Percentiles rank a stretch among this genome's conserved stretches.
Evolutionary conservation across 306 rosid species (phyloP).

Genomic region (Dryas alaskensis): DNA sequence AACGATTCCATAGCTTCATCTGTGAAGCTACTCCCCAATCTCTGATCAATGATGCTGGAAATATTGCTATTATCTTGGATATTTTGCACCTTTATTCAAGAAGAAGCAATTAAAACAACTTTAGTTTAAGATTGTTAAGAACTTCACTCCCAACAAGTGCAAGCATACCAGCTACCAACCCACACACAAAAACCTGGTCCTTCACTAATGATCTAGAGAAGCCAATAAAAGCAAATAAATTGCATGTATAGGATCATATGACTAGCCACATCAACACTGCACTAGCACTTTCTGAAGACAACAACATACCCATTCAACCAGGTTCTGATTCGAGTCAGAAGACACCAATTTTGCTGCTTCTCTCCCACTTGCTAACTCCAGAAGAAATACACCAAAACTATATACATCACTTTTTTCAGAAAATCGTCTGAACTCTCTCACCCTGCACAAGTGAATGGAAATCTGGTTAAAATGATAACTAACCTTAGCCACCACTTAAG

Average conservation of each 20-base stretch:
- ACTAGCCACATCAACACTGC: background rate
- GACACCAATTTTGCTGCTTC: constrained; percentile 58
- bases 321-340: constrained; percentile 44
- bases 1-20: constrained; percentile 68
- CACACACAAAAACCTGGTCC: background rate
- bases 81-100: constrained; percentile 45
- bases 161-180: background rate
- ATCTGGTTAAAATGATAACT: background rate
- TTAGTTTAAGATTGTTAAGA: background rate
- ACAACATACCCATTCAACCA: constrained; percentile 68
- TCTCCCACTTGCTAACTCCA: constrained; percentile 74
- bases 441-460: constrained; percentile 54
- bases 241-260: background rate
- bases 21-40: constrained; percentile 70
- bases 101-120: constrained; percentile 2
- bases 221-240: background rate
- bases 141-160: background rate
- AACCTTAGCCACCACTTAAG: constrained; percentile 1
- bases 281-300: background rate
- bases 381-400: constrained; percentile 81
- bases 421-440: constrained; percentile 73
- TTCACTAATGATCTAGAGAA: background rate
- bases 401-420: constrained; percentile 89
- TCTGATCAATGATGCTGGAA: constrained; percentile 47
- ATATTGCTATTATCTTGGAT: constrained; percentile 36